Conservation (phyloP, 805 yeast species). For the Myxozyma melibiosi region DNA sequence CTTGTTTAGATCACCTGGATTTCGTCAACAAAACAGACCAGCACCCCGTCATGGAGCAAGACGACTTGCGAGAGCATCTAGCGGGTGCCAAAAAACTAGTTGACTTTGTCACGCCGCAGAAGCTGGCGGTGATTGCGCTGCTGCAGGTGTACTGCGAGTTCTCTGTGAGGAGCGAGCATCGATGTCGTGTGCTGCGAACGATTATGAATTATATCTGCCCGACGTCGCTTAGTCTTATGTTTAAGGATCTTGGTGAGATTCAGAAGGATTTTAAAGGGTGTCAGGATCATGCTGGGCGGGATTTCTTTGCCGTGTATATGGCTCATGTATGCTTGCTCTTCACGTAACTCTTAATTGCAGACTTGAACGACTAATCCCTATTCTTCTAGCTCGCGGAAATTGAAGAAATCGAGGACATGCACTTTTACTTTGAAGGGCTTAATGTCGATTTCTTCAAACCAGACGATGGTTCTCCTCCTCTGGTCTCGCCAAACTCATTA, state of each 20-base stretch:
- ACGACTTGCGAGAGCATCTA: too few relatives aligned
- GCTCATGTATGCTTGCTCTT: too few relatives aligned
- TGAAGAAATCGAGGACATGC: constrained; percentile 10
- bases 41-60: too few relatives aligned
- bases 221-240: constrained; percentile 6
- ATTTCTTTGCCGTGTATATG: constrained; percentile 8
- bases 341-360: neutral
- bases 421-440: constrained; percentile 12
- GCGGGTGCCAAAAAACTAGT: too few relatives aligned
- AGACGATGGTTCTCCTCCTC: neutral
- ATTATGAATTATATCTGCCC: constrained; percentile 19
- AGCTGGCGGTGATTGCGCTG: constrained; percentile 14
- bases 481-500: constrained; percentile 14
- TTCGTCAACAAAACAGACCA: too few relatives aligned
- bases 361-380: neutral
- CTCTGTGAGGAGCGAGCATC: neutral
- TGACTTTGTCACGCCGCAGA: constrained; percentile 24
- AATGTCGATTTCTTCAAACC: constrained; percentile 17
- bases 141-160: constrained; percentile 10
- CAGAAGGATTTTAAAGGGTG: neutral
- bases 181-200: neutral
- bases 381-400: constrained; percentile 7
- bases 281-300: neutral
- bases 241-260: constrained; percentile 5
- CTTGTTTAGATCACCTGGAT: too few relatives aligned